Evolutionary conservation across 345 rosid species (phyloP).

Genomic region (Heritiera fomes): DNA sequence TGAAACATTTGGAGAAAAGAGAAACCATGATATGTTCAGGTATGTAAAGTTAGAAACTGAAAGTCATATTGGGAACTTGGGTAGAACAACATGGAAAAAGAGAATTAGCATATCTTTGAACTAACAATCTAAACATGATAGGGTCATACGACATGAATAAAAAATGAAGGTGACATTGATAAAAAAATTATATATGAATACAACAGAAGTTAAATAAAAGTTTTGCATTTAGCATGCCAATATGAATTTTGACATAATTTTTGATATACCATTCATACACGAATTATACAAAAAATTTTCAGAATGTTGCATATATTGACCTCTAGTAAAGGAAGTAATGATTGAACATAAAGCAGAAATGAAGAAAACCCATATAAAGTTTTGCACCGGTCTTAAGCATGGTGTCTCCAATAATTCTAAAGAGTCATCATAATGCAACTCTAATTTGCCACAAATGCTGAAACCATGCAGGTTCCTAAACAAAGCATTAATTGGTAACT

Average conservation of each 20-base stretch:
- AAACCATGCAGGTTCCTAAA: slow-evolving; percentile 43
- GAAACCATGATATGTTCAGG: slow-evolving; percentile 39
- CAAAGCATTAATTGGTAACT: slow-evolving; percentile 40
- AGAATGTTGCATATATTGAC: no score
- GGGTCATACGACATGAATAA: no score
- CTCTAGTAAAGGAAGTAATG: no score
- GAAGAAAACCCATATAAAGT: neutral
- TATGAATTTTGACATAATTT: no score
- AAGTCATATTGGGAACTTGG: neutral
- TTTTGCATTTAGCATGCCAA: no score
- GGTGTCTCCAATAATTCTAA: neutral
- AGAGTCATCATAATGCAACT: neutral
- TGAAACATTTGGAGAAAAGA: slow-evolving; percentile 15
- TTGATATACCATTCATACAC: no score
- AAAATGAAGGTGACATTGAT: no score
- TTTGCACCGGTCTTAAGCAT: neutral
- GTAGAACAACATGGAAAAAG: neutral
- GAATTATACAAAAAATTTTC: no score
- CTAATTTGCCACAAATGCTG: neutral
- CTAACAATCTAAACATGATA: no score
- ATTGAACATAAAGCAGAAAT: neutral
- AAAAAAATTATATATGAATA: no score
- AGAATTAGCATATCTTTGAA: neutral
- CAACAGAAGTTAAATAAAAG: no score
- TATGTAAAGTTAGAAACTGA: slow-evolving; percentile 12